phyloP scores from a whole-genome alignment of 2,329 filamentous ascomycete genomes.

The Aspergillus sergii region DNA sequence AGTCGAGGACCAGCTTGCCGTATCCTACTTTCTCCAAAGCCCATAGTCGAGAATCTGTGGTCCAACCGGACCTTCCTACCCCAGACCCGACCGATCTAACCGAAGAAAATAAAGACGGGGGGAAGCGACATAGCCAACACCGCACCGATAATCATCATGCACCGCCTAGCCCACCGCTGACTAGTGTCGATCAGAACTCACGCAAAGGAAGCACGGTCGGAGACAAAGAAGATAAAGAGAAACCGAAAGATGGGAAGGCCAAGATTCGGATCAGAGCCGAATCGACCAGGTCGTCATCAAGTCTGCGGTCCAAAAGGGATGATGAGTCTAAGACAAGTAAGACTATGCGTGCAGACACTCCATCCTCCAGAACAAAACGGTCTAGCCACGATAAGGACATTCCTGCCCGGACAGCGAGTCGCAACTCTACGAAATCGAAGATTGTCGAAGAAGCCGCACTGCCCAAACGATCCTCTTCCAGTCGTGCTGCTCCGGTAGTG shows the following conservation, averaged over 20 bases:
- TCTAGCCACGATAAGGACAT: slow-evolving; percentile 37
- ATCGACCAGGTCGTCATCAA: slow-evolving; percentile 46
- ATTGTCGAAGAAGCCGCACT: slow-evolving; percentile 33
- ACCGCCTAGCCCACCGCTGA: slow-evolving; percentile 53
- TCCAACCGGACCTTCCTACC: slow-evolving; percentile 57
- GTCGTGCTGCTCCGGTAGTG: slow-evolving; percentile 29
- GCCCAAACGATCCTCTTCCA: slow-evolving; percentile 36
- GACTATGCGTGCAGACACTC: slow-evolving; percentile 39
- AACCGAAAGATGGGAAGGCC: slow-evolving; percentile 36
- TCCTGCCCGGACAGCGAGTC: slow-evolving; percentile 38
- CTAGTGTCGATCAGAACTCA: slow-evolving; percentile 45
- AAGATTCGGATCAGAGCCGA: slow-evolving; percentile 42
- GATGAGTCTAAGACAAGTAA: slow-evolving; percentile 40
- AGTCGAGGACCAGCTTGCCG: slow-evolving; percentile 58
- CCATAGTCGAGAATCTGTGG: slow-evolving; percentile 84
- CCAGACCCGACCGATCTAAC: slow-evolving; percentile 74
- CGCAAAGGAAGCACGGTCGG: slow-evolving; percentile 39
- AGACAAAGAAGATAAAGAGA: slow-evolving; percentile 37
- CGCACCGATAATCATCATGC: slow-evolving; percentile 37
- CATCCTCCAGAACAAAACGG: slow-evolving; percentile 37
- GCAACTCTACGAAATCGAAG: slow-evolving; percentile 39
- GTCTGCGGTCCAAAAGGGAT: slow-evolving; percentile 42
- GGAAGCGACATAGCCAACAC: slow-evolving; percentile 27
- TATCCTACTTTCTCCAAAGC: slow-evolving; percentile 88
- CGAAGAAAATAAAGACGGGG: slow-evolving; percentile 47